Evolutionary conservation across 2,329 filamentous ascomycete genomes (phyloP).

Genomic region (Hypoxylon sp.): DNA sequence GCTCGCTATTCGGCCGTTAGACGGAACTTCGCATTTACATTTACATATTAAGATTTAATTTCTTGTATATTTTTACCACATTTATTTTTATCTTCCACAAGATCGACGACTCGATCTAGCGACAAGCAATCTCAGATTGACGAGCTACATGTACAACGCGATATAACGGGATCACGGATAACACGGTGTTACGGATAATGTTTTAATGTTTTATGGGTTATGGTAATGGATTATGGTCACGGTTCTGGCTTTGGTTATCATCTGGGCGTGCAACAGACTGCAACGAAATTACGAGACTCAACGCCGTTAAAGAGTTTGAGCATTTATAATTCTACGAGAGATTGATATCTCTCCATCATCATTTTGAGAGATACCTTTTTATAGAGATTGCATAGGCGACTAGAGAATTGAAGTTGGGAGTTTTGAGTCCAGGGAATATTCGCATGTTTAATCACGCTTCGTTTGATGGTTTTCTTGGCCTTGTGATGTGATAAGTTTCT

Average conservation of each 20-base stretch:
- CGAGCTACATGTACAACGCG: constrained; percentile 31
- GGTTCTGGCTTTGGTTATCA: constrained; percentile 31
- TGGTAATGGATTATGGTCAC: constrained; percentile 28
- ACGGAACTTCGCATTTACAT: not conserved
- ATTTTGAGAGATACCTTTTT: constrained; percentile 32
- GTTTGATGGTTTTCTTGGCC: not conserved
- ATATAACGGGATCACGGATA: constrained; percentile 35
- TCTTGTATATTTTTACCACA: constrained; percentile 18
- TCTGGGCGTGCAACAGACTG: constrained; percentile 11
- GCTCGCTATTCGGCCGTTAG: constrained; percentile 44
- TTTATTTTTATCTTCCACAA: constrained; percentile 17
- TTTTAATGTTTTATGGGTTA: constrained; percentile 34
- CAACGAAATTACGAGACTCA: constrained; percentile 21
- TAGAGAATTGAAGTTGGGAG: constrained; percentile 20
- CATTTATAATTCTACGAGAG: constrained; percentile 34
- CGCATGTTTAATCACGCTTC: not conserved
- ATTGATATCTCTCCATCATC: constrained; percentile 22
- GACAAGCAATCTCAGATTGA: constrained; percentile 23
- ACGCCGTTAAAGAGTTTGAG: not conserved
- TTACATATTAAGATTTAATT: constrained; percentile 27
- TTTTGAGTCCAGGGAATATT: constrained; percentile 14
- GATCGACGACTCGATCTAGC: constrained; percentile 25
- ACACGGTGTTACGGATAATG: constrained; percentile 33
- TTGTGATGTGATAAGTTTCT: not conserved
- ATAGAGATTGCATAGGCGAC: constrained; percentile 36